Base-by-base conservation (phyloP, 176 grass and related monocot species). In the Eragrostis curvula region DNA sequence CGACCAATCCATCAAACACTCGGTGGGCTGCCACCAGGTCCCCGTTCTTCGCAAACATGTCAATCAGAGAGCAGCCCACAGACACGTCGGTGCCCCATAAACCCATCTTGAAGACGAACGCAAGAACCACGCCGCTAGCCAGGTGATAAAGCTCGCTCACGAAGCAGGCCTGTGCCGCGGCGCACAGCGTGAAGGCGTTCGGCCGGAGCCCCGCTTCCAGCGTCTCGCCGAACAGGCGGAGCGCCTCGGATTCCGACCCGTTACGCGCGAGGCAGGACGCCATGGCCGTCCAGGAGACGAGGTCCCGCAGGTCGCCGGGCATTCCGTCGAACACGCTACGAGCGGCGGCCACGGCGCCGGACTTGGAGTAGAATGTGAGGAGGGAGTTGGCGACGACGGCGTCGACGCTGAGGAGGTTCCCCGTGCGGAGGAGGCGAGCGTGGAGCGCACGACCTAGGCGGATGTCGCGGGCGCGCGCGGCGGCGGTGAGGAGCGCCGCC, bases 281-380 rank as follows among this genome's bases (percentile, higher is more conserved):
- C 88, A 94, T 86, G 6, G 92, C 78, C 21, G 92, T 94, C 88
- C 88, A 94, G 47, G 92, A 91, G 2, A 94, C 92, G 23, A 94
- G 48, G 76, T 91, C 88, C 49, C 83, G 80, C 64, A 74, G 79
- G 60, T 39, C 85, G 17, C 18, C 74, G 32, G 86, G 83, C 83
- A 94, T 94, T 84, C 87, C 88, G 21, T 86, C 88, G 71, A 94
- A 94, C 46, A 94, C 60, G 52, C 66, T 86, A 49, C 59, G 65
- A 27, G 88, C 88, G 65, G 66, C 71, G 10, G 28, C 72, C 71
- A 82, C 89, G 20, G 81, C 80, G 17, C 92, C 83, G 75, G 88
- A 94, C 74, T 84, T 91, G 40, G 88, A 94, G 80, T 94, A 94
- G 49, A 94, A 67, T 7, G 92, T 71, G 45, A 91, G 78, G 59